A percentile compares a stretch with the other conserved stretches of the same genome.
Conservation (phyloP, 352 stramenopile species). For the Phytophthora citrophthora region DNA sequence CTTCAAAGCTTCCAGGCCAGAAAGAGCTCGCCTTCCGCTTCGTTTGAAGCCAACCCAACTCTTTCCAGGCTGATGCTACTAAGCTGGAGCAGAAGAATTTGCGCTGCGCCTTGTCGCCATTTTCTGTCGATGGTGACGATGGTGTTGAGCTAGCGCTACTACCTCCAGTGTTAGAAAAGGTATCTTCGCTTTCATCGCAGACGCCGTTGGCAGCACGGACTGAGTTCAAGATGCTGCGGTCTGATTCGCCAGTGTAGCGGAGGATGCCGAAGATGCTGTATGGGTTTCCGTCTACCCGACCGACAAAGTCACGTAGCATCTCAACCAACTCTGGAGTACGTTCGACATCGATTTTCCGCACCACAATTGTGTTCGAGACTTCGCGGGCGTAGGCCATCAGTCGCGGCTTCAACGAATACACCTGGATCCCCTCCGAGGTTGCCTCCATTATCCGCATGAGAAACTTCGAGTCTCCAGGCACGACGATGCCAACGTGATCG, state of each 20-base stretch:
- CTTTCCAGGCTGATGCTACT: constrained; percentile 77
- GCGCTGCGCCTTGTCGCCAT: constrained; percentile 33
- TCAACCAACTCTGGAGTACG: constrained; percentile 52
- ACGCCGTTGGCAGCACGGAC: constrained; percentile 4
- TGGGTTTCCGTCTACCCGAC: constrained; percentile 76
- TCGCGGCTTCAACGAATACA: constrained; percentile 79
- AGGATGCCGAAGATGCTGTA: constrained; percentile 88
- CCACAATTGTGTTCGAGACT: constrained; percentile 83
- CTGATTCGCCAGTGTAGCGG: constrained; percentile 57
- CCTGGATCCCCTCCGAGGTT: constrained; percentile 79
- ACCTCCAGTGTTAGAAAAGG: constrained; percentile 12
- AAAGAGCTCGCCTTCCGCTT: constrained; percentile 77
- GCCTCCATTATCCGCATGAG: constrained; percentile 83
- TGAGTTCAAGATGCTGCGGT: constrained; percentile 32
- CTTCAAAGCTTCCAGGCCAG: constrained; percentile 86
- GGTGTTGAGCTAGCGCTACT: constrained; percentile 33
- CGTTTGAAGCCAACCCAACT: constrained; percentile 79
- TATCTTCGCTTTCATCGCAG: constrained; percentile 20
- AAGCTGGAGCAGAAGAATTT: constrained; percentile 91
- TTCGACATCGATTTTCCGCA: constrained; percentile 56
- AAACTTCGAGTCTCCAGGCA: constrained; percentile 62
- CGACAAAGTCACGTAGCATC: constrained; percentile 61
- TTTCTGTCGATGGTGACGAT: constrained; percentile 16
- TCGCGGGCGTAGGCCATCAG: constrained; percentile 83
- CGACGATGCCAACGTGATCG: constrained; percentile 84